These are phyloP conservation scores for Pseudofabraea citricarpa DNA, from an alignment of 2,329 filamentous ascomycete species.

Conservation along the genomic window DNA sequence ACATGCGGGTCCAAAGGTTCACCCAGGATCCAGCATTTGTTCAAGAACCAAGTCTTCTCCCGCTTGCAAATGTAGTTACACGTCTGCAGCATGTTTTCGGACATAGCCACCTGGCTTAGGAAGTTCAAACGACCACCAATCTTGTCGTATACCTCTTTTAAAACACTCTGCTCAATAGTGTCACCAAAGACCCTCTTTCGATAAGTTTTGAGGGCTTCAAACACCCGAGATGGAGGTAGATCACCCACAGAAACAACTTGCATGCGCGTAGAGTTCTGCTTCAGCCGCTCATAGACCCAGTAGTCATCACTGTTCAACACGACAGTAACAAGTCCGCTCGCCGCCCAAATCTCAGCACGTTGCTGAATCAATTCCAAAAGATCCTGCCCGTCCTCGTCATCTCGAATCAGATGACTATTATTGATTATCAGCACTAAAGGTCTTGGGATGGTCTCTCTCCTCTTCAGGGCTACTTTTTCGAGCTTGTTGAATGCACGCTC, in stretches of 20 bases:
- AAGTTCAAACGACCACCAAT: conserved; percentile 88
- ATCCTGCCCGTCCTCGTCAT: conserved; percentile 90
- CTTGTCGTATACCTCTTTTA: conserved; percentile 77
- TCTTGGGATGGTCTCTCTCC: conserved; percentile 51
- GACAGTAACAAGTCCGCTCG: conserved; percentile 82
- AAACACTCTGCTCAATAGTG: conserved; percentile 42
- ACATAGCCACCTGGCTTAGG: conserved; percentile 85
- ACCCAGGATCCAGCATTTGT: conserved; percentile 74
- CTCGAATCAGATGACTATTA: conserved; percentile 82
- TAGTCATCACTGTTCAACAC: conserved; percentile 97
- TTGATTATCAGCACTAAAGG: conserved; percentile 91
- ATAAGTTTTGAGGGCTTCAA: conserved; percentile 73
- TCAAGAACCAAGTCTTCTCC: conserved; percentile 76
- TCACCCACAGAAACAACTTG: conserved; percentile 85
- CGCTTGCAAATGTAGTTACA: conserved; percentile 68
- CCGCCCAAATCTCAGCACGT: conserved; percentile 93
- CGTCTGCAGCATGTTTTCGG: conserved; percentile 69
- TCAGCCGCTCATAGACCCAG: conserved; percentile 95
- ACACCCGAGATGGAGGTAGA: conserved; percentile 71
- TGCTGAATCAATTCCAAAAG: conserved; percentile 93
- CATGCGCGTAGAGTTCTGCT: conserved; percentile 90
- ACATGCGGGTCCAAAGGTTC: conserved; percentile 89
- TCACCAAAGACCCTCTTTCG: conserved; percentile 74
- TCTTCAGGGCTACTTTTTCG: conserved; percentile 83
- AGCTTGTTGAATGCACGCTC: conserved; percentile 96